Evolutionary conservation across 2,329 filamentous ascomycete genomes (phyloP), one percentile per base, ranked within the genome.

Genomic region (Chaetomium sp.): DNA sequence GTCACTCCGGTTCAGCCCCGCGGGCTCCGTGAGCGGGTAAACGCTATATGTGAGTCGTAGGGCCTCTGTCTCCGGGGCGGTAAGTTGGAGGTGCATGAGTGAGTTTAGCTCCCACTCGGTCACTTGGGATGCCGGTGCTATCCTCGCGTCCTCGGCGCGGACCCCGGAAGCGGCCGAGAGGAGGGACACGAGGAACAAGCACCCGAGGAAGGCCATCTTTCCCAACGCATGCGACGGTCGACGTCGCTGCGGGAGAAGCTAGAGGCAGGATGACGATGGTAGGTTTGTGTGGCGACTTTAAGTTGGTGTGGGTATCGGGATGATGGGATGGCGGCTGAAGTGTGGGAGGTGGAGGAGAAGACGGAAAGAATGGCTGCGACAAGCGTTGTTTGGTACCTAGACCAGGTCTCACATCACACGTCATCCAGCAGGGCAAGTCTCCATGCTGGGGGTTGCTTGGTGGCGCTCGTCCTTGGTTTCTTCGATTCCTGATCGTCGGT

Each of bases 1-100:
- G 19, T 74, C 71, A 12, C 79, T 77, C 64, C 74, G 74, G 57
- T 84, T 83, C 58, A 81, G 66, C 1, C 81, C 82, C 45, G 79
- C 68, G 9, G 70, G 74, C 47, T 69, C 61, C 0, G 81, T 83
- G 64, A 83, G 74, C 13, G 82, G 82, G 45, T 82, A 77, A 21
- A 83, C 76, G 23, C 76, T 75, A 67, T 79, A 71, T 12, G 60
- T 61, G 23, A 69, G 19, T 19, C 65, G 42, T 35, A 49, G 50
- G n/a, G 45, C 66, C 68, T 59, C 62, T 1, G 53, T 82, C 66
- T 55, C 72, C 64, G 45, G 73, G 64, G 42, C 70, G 66, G 57
- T 83, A 67, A 49, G 74, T 72, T 63, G 61, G 56, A 84, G 74
- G 50, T 78, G 75, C 76, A 84, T 78, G 56, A 75, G 74, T 45